Evolutionary conservation across 768 basidiomycete genomes (phyloP).

Genomic region (Phaffia australis): DNA sequence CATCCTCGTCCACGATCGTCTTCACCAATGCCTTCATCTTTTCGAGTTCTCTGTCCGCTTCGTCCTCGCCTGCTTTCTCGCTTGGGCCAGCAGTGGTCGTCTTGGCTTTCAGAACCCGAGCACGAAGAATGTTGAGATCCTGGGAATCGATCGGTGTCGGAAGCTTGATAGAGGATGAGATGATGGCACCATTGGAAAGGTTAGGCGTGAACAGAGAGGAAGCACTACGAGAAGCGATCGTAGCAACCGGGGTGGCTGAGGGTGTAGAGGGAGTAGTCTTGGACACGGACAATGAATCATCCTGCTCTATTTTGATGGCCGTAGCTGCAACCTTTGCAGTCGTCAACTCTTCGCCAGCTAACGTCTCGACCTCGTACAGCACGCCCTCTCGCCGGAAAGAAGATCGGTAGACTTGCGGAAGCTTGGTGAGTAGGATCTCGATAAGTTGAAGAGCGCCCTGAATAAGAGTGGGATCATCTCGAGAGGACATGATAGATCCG

Average conservation of each 20-base stretch:
- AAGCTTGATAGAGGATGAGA: conserved; percentile 59
- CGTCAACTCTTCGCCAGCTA: conserved; percentile 56
- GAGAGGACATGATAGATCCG: conserved; percentile 82
- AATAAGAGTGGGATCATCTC: conserved; percentile 76
- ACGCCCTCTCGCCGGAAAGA: conserved; percentile 91
- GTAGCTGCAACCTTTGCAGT: conserved; percentile 32
- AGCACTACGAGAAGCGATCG: background rate
- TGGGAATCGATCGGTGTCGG: conserved; percentile 64
- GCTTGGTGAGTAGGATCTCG: conserved; percentile 74
- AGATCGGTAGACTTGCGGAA: conserved; percentile 72
- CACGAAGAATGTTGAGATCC: conserved; percentile 85
- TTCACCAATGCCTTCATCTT: conserved; percentile 53
- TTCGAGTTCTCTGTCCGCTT: conserved; percentile 49
- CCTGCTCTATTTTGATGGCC: conserved; percentile 31
- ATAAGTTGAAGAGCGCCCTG: conserved; percentile 85
- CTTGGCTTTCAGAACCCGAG: conserved; percentile 77
- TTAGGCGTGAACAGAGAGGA: background rate
- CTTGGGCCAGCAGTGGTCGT: conserved; percentile 36
- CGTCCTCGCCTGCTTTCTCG: conserved; percentile 42
- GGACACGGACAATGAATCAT: conserved; percentile 25
- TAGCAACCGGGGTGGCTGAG: conserved; percentile 22
- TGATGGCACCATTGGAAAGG: conserved; percentile 39
- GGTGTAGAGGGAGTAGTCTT: background rate
- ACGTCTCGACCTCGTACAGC: conserved; percentile 77
- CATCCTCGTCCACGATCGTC: conserved; percentile 48